A percentile compares a stretch with the other conserved stretches of the same genome.
phyloP scores from a whole-genome alignment of 305 asterid genomes.

The Fraxinus sp. region DNA sequence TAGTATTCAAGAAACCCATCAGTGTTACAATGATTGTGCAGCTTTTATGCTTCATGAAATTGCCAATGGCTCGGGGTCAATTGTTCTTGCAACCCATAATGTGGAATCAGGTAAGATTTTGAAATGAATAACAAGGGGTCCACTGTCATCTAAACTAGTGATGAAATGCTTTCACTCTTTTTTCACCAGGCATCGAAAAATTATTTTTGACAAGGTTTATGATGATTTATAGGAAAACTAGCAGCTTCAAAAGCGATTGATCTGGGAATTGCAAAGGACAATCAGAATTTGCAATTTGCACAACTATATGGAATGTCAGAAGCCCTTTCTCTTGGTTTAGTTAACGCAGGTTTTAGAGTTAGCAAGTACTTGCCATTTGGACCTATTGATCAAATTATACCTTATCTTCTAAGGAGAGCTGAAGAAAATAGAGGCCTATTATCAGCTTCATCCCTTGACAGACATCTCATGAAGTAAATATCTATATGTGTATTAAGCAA shows the following conservation, averaged over 20 bases:
- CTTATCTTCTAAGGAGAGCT: slow-evolving; percentile 80
- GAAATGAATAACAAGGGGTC: not conserved
- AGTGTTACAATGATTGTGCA: slow-evolving; percentile 54
- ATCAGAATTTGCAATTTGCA: slow-evolving; percentile 57
- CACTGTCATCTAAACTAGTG: not conserved
- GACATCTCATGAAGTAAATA: slow-evolving; percentile 57
- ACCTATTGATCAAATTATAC: slow-evolving; percentile 74
- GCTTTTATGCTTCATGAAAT: slow-evolving; percentile 54
- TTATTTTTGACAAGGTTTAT: not conserved
- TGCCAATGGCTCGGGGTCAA: slow-evolving; percentile 51
- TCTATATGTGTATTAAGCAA: not conserved
- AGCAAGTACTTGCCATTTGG: slow-evolving; percentile 85
- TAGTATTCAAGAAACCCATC: slow-evolving; percentile 49
- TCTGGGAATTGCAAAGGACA: slow-evolving; percentile 48
- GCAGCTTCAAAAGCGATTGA: slow-evolving; percentile 58
- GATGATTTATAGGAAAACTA: slow-evolving; percentile 44
- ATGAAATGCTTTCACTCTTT: not conserved
- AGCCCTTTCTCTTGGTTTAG: slow-evolving; percentile 56
- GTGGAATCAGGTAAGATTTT: slow-evolving; percentile 59
- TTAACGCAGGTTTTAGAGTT: slow-evolving; percentile 66
- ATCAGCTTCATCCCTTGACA: slow-evolving; percentile 54
- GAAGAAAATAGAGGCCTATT: slow-evolving; percentile 80
- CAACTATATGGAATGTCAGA: slow-evolving; percentile 89
- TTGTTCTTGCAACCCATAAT: slow-evolving; percentile 87
- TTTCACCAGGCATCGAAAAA: not conserved